Evolutionary conservation across 1,284 basidiomycete genomes (phyloP).

Genomic region (Prillingera fragicola): DNA sequence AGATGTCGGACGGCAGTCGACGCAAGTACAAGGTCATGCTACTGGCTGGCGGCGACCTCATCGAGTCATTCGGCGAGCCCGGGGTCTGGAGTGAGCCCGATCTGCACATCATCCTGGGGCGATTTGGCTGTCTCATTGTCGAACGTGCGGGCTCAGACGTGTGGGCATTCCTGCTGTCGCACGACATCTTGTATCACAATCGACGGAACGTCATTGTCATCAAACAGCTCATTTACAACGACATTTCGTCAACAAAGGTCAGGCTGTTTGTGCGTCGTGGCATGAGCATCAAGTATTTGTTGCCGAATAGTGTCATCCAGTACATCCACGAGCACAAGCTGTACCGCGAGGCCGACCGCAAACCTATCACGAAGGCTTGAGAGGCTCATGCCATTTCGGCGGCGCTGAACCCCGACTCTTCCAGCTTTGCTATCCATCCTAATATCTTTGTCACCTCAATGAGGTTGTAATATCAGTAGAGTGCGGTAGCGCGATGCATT

Average conservation of each 20-base stretch:
- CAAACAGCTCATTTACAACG: slow-evolving; percentile 95
- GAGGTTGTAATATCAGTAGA: background rate
- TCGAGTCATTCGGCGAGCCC: slow-evolving; percentile 86
- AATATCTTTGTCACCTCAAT: background rate
- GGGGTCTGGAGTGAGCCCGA: slow-evolving; percentile 59
- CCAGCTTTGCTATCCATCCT: too few species aligned
- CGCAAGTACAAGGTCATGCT: slow-evolving; percentile 69
- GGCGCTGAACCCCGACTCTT: too few species aligned
- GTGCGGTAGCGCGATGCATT: background rate
- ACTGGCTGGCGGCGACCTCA: slow-evolving; percentile 92
- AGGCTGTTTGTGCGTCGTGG: slow-evolving; percentile 82
- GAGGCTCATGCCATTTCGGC: too few species aligned
- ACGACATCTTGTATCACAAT: slow-evolving; percentile 54
- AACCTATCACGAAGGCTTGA: slow-evolving; percentile 8
- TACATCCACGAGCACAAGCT: slow-evolving; percentile 68
- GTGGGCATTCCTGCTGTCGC: slow-evolving; percentile 56
- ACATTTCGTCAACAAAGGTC: slow-evolving; percentile 94
- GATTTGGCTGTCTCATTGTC: slow-evolving; percentile 90
- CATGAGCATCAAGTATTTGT: slow-evolving; percentile 86
- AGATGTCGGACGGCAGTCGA: slow-evolving; percentile 42
- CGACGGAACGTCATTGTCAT: slow-evolving; percentile 84
- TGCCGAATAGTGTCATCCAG: slow-evolving; percentile 85
- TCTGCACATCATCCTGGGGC: slow-evolving; percentile 92
- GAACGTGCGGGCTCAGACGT: slow-evolving; percentile 93
- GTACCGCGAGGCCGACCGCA: slow-evolving; percentile 32